A percentile compares a stretch with the other conserved stretches of the same genome.
Conservation (phyloP, 768 basidiomycete genomes). For the Mycena rebaudengoi region DNA sequence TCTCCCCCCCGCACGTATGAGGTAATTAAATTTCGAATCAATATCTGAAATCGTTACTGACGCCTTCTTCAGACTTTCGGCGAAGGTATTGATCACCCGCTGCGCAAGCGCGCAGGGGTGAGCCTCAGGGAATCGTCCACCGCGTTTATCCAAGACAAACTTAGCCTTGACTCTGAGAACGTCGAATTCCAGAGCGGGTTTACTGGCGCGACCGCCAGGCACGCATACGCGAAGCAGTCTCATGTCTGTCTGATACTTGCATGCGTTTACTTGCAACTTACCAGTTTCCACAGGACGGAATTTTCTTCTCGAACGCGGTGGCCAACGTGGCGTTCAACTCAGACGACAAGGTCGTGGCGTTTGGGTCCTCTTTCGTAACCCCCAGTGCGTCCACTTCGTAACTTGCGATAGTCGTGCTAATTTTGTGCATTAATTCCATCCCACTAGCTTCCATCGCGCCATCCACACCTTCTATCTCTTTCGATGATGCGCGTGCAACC, state of each 20-base stretch:
- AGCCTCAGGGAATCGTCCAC: slow-evolving; percentile 1
- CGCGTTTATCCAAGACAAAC: slow-evolving; percentile 12
- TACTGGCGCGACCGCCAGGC: slow-evolving; percentile 11
- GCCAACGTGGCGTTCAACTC: slow-evolving; percentile 55
- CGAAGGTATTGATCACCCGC: slow-evolving; percentile 33
- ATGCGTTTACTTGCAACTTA: not conserved
- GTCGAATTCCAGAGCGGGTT: slow-evolving; percentile 16
- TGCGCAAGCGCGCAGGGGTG: not conserved
- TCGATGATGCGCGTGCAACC: slow-evolving; percentile 37
- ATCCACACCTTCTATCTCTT: slow-evolving; percentile 36
- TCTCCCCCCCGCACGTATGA: slow-evolving; percentile 36
- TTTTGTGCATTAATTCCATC: not conserved
- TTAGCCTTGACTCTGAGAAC: not conserved
- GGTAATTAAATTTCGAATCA: slow-evolving; percentile 21
- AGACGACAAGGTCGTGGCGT: slow-evolving; percentile 49
- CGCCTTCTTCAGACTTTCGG: slow-evolving; percentile 45
- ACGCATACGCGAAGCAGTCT: slow-evolving; percentile 4
- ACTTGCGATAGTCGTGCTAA: no score
- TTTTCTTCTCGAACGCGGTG: slow-evolving; percentile 48
- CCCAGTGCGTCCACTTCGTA: no score
- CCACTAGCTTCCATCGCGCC: slow-evolving; percentile 18
- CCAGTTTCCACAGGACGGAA: slow-evolving; percentile 36
- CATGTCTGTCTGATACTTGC: not conserved
- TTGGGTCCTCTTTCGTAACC: slow-evolving; percentile 57
- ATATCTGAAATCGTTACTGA: no score